Evolutionary conservation across 192 early-diverging fungal genomes (phyloP), one percentile per base, ranked within the genome.

Genomic region (Phlyctochytrium bullatum): DNA sequence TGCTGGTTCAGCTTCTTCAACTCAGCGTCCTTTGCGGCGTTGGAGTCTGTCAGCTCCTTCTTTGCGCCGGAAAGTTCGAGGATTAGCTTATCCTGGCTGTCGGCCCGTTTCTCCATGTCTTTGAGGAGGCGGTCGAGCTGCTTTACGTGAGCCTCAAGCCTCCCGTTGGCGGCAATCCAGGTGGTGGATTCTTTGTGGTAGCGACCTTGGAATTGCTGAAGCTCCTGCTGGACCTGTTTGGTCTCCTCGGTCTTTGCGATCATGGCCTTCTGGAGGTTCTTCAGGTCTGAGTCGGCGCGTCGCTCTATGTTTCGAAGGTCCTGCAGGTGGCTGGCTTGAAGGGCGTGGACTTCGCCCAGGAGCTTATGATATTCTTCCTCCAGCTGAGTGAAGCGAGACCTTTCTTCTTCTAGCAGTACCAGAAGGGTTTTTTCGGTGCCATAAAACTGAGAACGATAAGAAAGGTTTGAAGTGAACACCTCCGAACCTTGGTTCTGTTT

Each of bases 331-430:
- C 67, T 77, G 16, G 33, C 69, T 69, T 81, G 79, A 16, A 85
- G 68, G 10, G 72, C 30, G 59, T 85, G 80, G n/a, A 82, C 78
- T 62, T 85, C 76, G 24, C 57, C 47, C 33, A 83, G 61, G 3
- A 83, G 64, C 52, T 81, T 78, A 59, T 80, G 76, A 59, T 85
- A 85, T 2, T 75, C 75, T 50, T 68, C 56, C 50, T 85, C 83
- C 0, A 85, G 70, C 32, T 76, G 68, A 17, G 28, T 33, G 59
- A 75, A 78, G 24, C 74, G 69, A 14, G 75, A 57, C 20, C 78
- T 66, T 69, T 85, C 83, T 54, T 78, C 78, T 51, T 85, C 83
- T 6, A 85, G 62, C 4, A 82, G 63, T 17, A 32, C 61, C 29
- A 82, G 65, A 3, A 84, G 71, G 16, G 76, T 52, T 36, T 84